Evolutionary conservation across 768 basidiomycete species (phyloP), one percentile per base, ranked within the genome.

Genomic region (Russula olivacea): DNA sequence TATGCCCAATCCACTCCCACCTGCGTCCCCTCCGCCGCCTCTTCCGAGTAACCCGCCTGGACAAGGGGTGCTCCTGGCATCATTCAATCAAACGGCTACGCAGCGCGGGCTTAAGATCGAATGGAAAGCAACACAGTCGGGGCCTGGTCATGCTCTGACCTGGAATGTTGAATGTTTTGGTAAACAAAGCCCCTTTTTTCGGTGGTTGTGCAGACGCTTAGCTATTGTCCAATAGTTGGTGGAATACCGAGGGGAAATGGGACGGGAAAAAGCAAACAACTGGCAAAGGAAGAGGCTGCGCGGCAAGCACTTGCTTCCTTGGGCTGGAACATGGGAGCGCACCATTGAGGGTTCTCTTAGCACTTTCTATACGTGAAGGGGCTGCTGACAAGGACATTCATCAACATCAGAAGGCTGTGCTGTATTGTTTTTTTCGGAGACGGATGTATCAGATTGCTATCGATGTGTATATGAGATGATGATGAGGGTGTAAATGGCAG

Each of bases 211-310:
- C 17, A 10, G n/a, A 51, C 38, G 36, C 55, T 47, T 17, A 36
- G 23, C 1, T 49, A 23, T 34, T 47, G 11, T 11, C 50, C 34
- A 47, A 36, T 61, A 89, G 89, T 88, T 55, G 86, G 89, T 68
- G 87, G 86, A 2, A 82, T 88, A 61, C 76, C 76, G 69, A 88
- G 84, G 68, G 89, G 89, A 12, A 73, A 76, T 54, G 89, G 89
- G 2, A 72, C 71, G n/a, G 87, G 87, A 32, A 76, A 78, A 57
- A 87, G 78, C 72, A 91, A 91, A 72, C 88, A 91, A 69, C 73
- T 82, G 2, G 89, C 89, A 8, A 91, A 89, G 72, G 89, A 91
- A 69, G 85, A 86, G 60, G 89, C 89, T 0, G 88, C 89, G 19
- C 79, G 81, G 61, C 76, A 83, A 67, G 89, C 89, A 10, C 89